phyloP scores from a whole-genome alignment of 208 protist species.

The Strigomonas galati region DNA sequence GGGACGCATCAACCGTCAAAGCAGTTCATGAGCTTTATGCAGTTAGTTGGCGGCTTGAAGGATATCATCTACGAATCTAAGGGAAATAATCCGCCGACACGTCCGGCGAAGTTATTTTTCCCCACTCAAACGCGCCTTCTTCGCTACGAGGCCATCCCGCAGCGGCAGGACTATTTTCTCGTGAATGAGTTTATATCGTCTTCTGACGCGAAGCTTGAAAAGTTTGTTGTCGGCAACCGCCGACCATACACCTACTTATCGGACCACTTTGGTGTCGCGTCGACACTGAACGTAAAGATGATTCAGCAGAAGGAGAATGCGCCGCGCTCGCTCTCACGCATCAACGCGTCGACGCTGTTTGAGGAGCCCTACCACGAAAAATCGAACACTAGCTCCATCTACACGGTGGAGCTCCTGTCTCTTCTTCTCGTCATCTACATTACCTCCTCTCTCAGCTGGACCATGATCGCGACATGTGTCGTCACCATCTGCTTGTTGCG shows the following conservation, averaged over 20 bases:
- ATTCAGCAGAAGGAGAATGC: background rate
- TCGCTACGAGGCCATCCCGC: constrained; percentile 47
- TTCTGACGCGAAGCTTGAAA: constrained; percentile 42
- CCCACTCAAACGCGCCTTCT: constrained; percentile 76
- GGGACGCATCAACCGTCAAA: constrained; percentile 40
- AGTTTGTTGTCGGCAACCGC: constrained; percentile 74
- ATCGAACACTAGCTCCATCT: constrained; percentile 60
- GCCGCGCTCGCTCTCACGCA: constrained; percentile 22
- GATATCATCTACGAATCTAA: constrained; percentile 61
- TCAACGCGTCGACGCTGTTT: constrained; percentile 45
- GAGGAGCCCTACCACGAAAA: constrained; percentile 65
- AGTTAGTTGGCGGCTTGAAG: constrained; percentile 48
- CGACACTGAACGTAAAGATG: constrained; percentile 27
- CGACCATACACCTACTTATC: constrained; percentile 86
- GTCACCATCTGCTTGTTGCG: constrained; percentile 28
- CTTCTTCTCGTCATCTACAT: constrained; percentile 30
- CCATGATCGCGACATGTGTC: constrained; percentile 25
- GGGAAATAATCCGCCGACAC: constrained; percentile 60
- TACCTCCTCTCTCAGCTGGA: constrained; percentile 41
- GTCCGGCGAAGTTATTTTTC: constrained; percentile 78
- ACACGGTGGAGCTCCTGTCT: constrained; percentile 39
- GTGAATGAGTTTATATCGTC: constrained; percentile 40
- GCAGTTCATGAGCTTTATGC: constrained; percentile 56
- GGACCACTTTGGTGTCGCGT: constrained; percentile 83
- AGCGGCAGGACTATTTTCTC: constrained; percentile 88